Evolutionary conservation across 2,329 filamentous ascomycete species (phyloP).

Genomic region (Calonectria honghensis): DNA sequence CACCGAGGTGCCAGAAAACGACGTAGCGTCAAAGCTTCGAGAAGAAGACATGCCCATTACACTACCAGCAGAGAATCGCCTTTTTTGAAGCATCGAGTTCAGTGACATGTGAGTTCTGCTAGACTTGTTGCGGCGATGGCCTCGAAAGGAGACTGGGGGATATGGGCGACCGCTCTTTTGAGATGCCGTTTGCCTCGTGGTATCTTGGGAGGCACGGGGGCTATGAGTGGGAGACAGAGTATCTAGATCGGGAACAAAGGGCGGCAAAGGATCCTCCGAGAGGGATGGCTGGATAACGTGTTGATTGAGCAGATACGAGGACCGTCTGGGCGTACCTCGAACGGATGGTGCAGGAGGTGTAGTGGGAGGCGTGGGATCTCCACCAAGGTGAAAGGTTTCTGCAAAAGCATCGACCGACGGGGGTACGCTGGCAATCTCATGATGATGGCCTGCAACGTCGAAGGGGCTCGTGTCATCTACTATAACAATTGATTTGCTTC

Average conservation of each 20-base stretch:
- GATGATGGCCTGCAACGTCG: slow-evolving; percentile 70
- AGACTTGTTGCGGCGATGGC: slow-evolving; percentile 68
- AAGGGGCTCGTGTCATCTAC: slow-evolving; percentile 80
- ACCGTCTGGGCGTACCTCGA: slow-evolving; percentile 69
- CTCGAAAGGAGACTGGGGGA: slow-evolving; percentile 58
- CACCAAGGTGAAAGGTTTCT: slow-evolving; percentile 70
- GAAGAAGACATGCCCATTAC: slow-evolving; percentile 70
- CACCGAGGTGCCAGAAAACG: slow-evolving; percentile 70
- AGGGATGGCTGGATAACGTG: slow-evolving; percentile 62
- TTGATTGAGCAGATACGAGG: slow-evolving; percentile 73
- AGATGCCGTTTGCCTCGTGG: slow-evolving; percentile 44
- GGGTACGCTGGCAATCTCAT: slow-evolving; percentile 65
- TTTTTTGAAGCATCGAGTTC: slow-evolving; percentile 71
- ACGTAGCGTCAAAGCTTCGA: slow-evolving; percentile 76
- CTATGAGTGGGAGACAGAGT: slow-evolving; percentile 59
- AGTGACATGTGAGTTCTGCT: slow-evolving; percentile 69
- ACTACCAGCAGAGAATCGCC: slow-evolving; percentile 78
- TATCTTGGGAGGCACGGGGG: slow-evolving; percentile 58
- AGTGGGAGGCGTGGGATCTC: slow-evolving; percentile 76
- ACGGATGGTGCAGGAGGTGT: slow-evolving; percentile 71
- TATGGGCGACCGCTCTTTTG: slow-evolving; percentile 53
- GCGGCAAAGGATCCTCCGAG: slow-evolving; percentile 65
- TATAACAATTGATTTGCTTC: slow-evolving; percentile 94
- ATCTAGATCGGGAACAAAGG: slow-evolving; percentile 68
- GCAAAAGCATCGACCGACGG: slow-evolving; percentile 72